Evolutionary conservation across 306 rosid species (phyloP).

Genomic region (Casuarina equisetifolia): DNA sequence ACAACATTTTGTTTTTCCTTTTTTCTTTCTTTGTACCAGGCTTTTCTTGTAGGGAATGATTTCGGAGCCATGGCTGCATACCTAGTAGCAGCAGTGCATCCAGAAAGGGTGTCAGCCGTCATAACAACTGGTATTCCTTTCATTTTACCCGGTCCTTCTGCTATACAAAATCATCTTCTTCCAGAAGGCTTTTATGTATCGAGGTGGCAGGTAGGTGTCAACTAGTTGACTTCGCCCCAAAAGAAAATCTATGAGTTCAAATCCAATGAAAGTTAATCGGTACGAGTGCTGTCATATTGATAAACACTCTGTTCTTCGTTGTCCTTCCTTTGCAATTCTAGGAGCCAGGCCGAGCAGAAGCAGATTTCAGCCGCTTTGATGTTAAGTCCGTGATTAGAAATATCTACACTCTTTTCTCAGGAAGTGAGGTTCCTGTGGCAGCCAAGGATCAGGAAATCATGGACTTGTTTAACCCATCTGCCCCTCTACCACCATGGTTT

Average conservation of each 20-base stretch:
- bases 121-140: conserved; percentile 55
- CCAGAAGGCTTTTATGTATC: conserved; percentile 55
- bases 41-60: conserved; percentile 53
- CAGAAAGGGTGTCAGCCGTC: conserved; percentile 44
- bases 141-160: conserved; percentile 43
- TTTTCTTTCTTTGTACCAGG: conserved; percentile 26
- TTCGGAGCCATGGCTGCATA: conserved; percentile 51
- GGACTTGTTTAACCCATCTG: conserved; percentile 58
- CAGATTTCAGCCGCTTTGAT: conserved; percentile 58
- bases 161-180: conserved; percentile 39
- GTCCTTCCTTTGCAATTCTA: conserved; percentile 8
- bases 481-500: conserved; percentile 57
- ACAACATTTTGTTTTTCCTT: neutral
- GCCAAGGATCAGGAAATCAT: conserved; percentile 52
- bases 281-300: too few relatives aligned
- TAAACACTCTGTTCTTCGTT: neutral
- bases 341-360: conserved; percentile 62
- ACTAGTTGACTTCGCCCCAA: too few relatives aligned
- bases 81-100: conserved; percentile 39
- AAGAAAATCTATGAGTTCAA: too few relatives aligned
- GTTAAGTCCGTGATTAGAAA: conserved; percentile 53
- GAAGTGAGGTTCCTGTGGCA: conserved; percentile 54
- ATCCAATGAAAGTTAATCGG: too few relatives aligned
- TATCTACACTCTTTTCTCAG: conserved; percentile 54
- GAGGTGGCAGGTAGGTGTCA: conserved; percentile 49